Conservation (phyloP, 1,139 yeast genomes). For the Candida dubliniensis region DNA sequence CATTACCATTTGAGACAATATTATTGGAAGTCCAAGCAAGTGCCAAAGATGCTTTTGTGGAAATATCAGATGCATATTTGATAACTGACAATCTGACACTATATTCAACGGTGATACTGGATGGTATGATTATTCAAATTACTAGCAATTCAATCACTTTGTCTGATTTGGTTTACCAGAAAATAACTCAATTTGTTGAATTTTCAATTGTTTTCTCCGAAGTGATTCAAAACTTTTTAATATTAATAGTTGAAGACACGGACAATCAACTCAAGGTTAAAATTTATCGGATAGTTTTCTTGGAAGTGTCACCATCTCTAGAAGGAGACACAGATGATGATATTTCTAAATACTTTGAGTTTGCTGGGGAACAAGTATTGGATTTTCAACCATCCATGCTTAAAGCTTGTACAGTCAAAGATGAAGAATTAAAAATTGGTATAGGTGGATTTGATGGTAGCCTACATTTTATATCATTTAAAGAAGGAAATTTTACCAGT, state of each 20-base stretch:
- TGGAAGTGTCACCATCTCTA: neutral
- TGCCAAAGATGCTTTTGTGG: constrained; percentile 22
- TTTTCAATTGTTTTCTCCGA: constrained; percentile 19
- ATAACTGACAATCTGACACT: constrained; percentile 15
- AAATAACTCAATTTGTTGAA: constrained; percentile 10
- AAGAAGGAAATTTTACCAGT: neutral
- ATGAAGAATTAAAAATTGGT: constrained; percentile 6
- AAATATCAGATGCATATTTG: constrained; percentile 24
- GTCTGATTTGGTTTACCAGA: constrained; percentile 19
- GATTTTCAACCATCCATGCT: constrained; percentile 22
- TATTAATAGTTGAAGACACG: constrained; percentile 18
- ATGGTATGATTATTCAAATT: constrained; percentile 27
- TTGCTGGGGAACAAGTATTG: neutral
- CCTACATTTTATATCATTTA: constrained; percentile 10
- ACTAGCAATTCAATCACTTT: constrained; percentile 27
- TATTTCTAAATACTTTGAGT: constrained; percentile 1
- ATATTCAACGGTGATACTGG: constrained; percentile 14
- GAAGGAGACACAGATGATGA: neutral
- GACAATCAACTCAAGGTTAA: neutral
- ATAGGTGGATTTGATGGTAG: constrained; percentile 26
- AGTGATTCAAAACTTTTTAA: constrained; percentile 13
- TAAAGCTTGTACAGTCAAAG: constrained; percentile 11
- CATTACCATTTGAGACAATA: constrained; percentile 39
- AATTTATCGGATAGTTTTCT: neutral
- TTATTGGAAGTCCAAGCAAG: constrained; percentile 31